Base-by-base conservation (phyloP, 2,329 filamentous ascomycete species). In the Aspergillus sp. region DNA sequence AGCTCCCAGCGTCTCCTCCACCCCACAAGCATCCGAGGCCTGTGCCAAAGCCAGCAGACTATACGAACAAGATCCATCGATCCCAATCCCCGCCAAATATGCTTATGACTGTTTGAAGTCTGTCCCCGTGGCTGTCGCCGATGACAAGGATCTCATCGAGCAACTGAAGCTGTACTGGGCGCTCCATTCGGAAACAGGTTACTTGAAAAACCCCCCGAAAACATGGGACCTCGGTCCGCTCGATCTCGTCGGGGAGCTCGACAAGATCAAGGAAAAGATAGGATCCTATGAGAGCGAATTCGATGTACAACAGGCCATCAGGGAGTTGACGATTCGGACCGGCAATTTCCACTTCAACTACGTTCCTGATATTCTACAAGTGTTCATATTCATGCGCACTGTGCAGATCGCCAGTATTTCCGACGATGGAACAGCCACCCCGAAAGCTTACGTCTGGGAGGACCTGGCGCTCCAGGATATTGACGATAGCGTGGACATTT, bases 181-280 rank as follows among this genome's bases (percentile, higher is more conserved):
- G 42, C 62, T 54, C 54, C 59, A 64, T 43, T 62, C 60, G 20
- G 60, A 60, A 20, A 53, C 61, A n/a, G 61, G 60, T 36, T 62
- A 52, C 33, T 48, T 64, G 42, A 55, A 55, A 22, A 55, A 53
- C 22, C 13, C 53, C 11, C 53, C 53, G 2, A 26, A 48, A 5
- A 44, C 50, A 22, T 55, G 53, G 53, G 50, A 52, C 3, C 43
- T 49, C 3, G 53, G 53, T 13, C 20, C 50, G 1, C 2, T 55
- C 3, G 53, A 55, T 44, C 53, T 55, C 20, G 32, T 55, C 32
- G 46, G 17, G n/a, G 53, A 52, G 24, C 26, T 55, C 19, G 46
- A 55, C 46, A 50, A 52, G 43, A 55, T 55, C 43, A 49, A 53
- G 38, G n/a, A 44, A 3, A 52, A 47, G 14, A 42, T 55, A 10